Conservation (phyloP, 129 eudicot species). For the Smallanthus sonchifolius region DNA sequence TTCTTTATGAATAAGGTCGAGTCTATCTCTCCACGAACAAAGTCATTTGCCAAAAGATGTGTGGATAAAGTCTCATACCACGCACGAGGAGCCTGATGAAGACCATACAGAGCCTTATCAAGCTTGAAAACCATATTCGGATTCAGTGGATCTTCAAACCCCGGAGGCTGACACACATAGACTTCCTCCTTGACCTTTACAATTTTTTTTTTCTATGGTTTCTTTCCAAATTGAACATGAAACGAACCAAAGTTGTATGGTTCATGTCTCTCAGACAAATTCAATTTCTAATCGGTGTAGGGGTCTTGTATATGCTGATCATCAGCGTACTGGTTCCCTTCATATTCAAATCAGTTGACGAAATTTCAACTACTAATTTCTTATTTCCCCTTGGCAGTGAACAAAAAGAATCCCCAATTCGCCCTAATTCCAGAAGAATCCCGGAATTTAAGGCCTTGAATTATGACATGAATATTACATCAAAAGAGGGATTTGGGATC, state of each 20-base stretch:
- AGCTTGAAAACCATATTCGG: too few relatives aligned
- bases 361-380: slow-evolving; percentile 8
- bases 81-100: too few relatives aligned
- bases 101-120: too few relatives aligned
- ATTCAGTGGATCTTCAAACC: too few relatives aligned
- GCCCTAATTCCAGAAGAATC: slow-evolving; percentile 17
- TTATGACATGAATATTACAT: slow-evolving; percentile 43
- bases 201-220: neutral
- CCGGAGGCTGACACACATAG: too few relatives aligned
- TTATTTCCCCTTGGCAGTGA: slow-evolving; percentile 24
- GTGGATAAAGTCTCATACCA: too few relatives aligned
- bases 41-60: too few relatives aligned
- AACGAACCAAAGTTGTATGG: slow-evolving; percentile 37
- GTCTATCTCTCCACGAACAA: too few relatives aligned
- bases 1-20: too few relatives aligned
- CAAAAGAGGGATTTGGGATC: slow-evolving; percentile 54
- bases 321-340: slow-evolving; percentile 58
- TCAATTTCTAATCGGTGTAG: slow-evolving; percentile 41
- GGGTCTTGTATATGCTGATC: slow-evolving; percentile 46
- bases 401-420: slow-evolving; percentile 39
- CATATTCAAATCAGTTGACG: slow-evolving; percentile 34
- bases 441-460: slow-evolving; percentile 28
- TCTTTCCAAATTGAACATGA: slow-evolving; percentile 26
- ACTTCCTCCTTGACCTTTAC: too few relatives aligned
- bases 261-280: slow-evolving; percentile 46